Conservation (phyloP, 106 monocot genomes). For the Phalaenopsis equestris region DNA sequence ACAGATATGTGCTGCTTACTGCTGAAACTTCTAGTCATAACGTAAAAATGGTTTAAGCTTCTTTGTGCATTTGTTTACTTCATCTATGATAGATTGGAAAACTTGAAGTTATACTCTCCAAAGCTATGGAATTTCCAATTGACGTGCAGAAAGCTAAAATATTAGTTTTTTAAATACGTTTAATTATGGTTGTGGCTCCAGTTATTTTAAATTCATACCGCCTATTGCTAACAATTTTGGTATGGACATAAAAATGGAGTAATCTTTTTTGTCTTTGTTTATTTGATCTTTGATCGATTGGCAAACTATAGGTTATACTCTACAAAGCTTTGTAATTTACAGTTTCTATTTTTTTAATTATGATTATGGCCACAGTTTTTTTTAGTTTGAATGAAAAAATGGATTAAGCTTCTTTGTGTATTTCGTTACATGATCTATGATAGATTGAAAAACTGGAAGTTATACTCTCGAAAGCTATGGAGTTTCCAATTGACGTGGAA, state of each 20-base stretch:
- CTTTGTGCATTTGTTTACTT: neutral
- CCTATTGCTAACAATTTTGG: too few species aligned
- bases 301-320: too few species aligned
- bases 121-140: constrained; percentile 43
- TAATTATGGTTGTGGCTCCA: too few species aligned
- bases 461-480: constrained; percentile 29
- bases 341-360: neutral
- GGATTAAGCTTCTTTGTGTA: neutral
- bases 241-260: too few species aligned
- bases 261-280: too few species aligned
- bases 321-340: neutral
- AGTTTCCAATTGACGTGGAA: constrained; percentile 46
- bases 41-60: neutral
- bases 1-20: too few species aligned
- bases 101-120: constrained; percentile 47
- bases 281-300: too few species aligned
- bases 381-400: neutral
- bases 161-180: constrained; percentile 4
- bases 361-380: neutral
- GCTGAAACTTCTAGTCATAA: too few species aligned
- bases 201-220: too few species aligned
- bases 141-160: constrained; percentile 29
- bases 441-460: constrained; percentile 61
- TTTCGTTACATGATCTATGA: constrained; percentile 7
- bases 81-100: constrained; percentile 32